A percentile compares a stretch with the other conserved stretches of the same genome.
Evolutionary conservation across 2,329 filamentous ascomycete genomes (phyloP).

Genomic region (Magnaporthales sp.): DNA sequence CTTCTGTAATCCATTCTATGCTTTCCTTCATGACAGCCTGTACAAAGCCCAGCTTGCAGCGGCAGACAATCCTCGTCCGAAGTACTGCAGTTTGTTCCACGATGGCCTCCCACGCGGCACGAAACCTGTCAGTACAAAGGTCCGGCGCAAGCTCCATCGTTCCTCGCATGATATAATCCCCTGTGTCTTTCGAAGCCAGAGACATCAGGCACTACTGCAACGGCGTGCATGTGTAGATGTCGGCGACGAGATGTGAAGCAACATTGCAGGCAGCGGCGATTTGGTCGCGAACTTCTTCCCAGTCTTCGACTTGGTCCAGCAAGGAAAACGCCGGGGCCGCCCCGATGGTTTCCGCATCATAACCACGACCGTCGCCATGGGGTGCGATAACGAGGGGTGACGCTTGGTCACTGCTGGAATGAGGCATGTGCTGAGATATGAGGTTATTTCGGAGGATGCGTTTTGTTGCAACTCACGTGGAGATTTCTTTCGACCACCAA

Average conservation of each 20-base stretch:
- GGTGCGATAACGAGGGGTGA: no score
- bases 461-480: no score
- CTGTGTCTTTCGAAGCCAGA: conserved; percentile 38
- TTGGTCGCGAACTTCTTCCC: not conserved
- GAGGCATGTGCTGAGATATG: no score
- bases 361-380: no score
- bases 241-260: conserved; percentile 27
- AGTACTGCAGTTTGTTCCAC: conserved; percentile 30
- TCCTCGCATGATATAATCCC: conserved; percentile 42
- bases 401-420: no score
- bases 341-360: no score
- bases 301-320: not conserved
- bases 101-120: conserved; percentile 31
- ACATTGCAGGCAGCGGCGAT: conserved; percentile 4
- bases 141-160: conserved; percentile 30
- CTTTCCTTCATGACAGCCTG: no score
- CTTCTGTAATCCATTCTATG: no score
- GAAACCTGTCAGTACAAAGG: conserved; percentile 27
- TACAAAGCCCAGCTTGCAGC: no score
- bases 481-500: no score
- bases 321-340: not conserved
- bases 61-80: conserved; percentile 35
- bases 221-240: conserved; percentile 45
- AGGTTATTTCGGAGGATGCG: no score
- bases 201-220: conserved; percentile 47